Base-by-base conservation (phyloP, 2,329 filamentous ascomycete genomes). In the Fusarium napiforme region DNA sequence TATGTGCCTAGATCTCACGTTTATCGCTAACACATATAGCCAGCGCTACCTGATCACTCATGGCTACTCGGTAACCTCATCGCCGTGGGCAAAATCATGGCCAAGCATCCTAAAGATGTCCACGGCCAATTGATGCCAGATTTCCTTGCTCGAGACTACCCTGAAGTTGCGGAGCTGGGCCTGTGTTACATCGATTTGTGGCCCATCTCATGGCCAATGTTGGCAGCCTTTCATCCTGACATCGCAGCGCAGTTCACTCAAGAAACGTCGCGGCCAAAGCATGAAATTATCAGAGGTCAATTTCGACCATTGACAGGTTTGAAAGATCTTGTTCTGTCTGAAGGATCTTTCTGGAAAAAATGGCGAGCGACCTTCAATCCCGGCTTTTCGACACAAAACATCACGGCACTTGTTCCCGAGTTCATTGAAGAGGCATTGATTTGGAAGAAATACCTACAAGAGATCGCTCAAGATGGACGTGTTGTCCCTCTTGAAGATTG, bases 331-430 rank as follows among this genome's bases (percentile, higher is more conserved):
- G 59, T 64, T 30, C 19, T 56, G 5, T 30, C 47, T 6, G 59
- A 64, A 23, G 64, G 59, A 5, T 8, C 30, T 7, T 36, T 56
- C 1, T 67, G 64, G 59, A 64, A 64, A 8, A 67, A 47, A 11
- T 67, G 64, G 64, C 47, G 64, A 18, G 49, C 43, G 2, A 57
- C 36, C 1, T 64, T 64, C 5, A 57, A 67, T 21, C 60, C 64
- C 2, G 64, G 64, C 1, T 67, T 67, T 32, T 64, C 60, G 2
- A 49, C 49, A 4, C 39, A 47, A 28, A 57, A 67, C 21, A 50
- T 67, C 6, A 34, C 37, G 0, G 40, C 59, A 2, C 49, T 67
- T 18, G 60, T 64, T 9, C 64, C 59, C 0, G 32, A 62, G 3
- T 59, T 62, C 7, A 45, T 62, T 5, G 26, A 62, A 9, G 52